Percentiles rank a stretch among this genome's conserved stretches.
Conservation (phyloP, 1,284 basidiomycete genomes). For the Phaffia rhodozyma region DNA sequence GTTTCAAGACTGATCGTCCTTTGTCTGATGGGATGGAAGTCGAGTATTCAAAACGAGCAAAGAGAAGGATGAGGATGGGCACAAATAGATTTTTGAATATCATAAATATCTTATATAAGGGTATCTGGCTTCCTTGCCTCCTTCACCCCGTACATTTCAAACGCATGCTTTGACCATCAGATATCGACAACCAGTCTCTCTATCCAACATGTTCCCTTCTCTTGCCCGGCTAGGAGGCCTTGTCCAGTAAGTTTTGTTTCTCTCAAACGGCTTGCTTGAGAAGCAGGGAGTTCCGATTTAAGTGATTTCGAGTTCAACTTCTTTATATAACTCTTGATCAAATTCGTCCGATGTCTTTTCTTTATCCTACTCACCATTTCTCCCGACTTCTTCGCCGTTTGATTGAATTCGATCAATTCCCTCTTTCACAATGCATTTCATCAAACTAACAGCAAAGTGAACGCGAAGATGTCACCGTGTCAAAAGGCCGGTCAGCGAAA, state of each 20-base stretch:
- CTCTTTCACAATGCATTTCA: neutral
- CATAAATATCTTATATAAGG: neutral
- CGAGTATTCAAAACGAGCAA: neutral
- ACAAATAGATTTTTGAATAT: too few relatives aligned
- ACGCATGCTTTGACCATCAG: neutral
- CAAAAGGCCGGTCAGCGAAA: constrained; percentile 83
- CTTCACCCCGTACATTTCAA: neutral
- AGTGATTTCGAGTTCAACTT: neutral
- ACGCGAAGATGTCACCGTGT: constrained; percentile 51
- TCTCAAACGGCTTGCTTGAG: neutral
- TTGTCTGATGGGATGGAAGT: neutral
- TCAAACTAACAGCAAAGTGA: neutral
- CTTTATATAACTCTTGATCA: neutral
- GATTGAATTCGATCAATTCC: too few relatives aligned
- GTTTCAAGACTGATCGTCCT: too few relatives aligned
- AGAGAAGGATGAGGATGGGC: neutral
- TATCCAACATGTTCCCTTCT: constrained; percentile 12
- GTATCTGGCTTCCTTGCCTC: neutral
- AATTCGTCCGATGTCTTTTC: neutral
- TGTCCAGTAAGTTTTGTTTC: constrained; percentile 6
- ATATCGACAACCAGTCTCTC: neutral
- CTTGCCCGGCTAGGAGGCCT: constrained; percentile 5
- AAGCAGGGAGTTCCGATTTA: neutral
- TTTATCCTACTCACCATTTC: neutral
- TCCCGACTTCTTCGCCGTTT: neutral